Percentiles rank a stretch among this genome's conserved stretches.
Conservation (phyloP, 2,329 filamentous ascomycete species). For the Rutstroemia sydowiana region DNA sequence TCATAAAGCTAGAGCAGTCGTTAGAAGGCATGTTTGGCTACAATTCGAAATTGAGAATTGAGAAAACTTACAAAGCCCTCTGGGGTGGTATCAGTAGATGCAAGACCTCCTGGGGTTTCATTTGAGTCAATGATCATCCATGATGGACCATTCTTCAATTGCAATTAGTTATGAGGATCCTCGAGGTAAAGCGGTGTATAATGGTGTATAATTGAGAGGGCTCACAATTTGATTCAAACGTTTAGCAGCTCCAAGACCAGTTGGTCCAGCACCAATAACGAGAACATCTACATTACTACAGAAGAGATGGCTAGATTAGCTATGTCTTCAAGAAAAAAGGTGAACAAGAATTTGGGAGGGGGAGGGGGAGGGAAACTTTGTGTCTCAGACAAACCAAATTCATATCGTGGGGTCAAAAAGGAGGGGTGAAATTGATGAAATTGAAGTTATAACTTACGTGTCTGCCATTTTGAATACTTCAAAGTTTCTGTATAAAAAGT, state of each 20-base stretch:
- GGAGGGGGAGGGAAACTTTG: not conserved
- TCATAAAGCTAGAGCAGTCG: constrained; percentile 71
- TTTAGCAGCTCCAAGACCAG: constrained; percentile 95
- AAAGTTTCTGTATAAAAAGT: not conserved
- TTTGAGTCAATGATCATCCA: constrained; percentile 95
- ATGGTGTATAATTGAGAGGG: constrained; percentile 6
- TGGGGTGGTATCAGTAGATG: constrained; percentile 87
- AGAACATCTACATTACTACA: constrained; percentile 82
- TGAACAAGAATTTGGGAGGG: constrained; percentile 1
- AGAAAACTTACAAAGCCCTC: constrained; percentile 84
- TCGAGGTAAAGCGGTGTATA: constrained; percentile 14
- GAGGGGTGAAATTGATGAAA: not conserved
- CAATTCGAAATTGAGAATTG: constrained; percentile 13
- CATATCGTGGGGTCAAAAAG: not conserved
- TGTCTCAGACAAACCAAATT: no score
- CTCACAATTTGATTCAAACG: constrained; percentile 87
- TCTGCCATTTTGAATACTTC: constrained; percentile 11
- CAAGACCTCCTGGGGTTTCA: constrained; percentile 88
- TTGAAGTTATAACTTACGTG: constrained; percentile 7
- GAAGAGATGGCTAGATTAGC: constrained; percentile 15
- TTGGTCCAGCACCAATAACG: constrained; percentile 95
- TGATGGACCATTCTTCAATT: constrained; percentile 70
- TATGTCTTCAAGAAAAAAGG: no score
- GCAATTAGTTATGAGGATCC: constrained; percentile 2
- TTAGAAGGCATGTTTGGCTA: constrained; percentile 15